Base-by-base conservation (phyloP, 148 eudicot species). In the Arbutus unedo region DNA sequence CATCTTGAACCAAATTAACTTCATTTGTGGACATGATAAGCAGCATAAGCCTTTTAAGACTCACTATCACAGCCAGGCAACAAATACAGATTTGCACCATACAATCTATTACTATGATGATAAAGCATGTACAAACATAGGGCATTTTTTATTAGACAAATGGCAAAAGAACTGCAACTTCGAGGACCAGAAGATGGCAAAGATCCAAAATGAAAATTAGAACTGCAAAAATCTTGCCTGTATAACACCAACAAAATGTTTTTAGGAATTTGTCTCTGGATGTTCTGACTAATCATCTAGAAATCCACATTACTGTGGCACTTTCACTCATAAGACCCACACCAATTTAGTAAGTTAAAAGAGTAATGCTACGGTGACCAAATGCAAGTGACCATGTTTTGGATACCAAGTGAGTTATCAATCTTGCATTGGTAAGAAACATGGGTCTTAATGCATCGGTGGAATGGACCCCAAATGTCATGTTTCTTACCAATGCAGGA, bases 21-120 rank as follows among this genome's bases (percentile, higher is more conserved):
- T 4, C 14, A 8, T 23, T 64, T 10, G 38, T 31, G 38, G 38
- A 9, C 14, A 64, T 64, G 1, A 64, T 23, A 23, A 4, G 71
- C 71, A 66, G 71, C 71, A 66, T 64, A 64, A 64, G 70, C 70
- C 45, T 55, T 23, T 41, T 41, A 77, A 31, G 48, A 31, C 41
- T 76, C 38, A 5, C 47, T 75, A 76, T 15, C n/a, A 51, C 44
- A 51, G 11, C 43, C 3, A 60, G n/a, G 31, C 67, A 73, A 25
- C 45, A 71, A 5, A 71, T 44, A 47, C 49, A 16, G 1, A 70
- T 73, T 47, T 72, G 14, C 43, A 66, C 43, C 71, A 25, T 25
- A 25, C 43, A 11, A 66, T 9, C 71, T 9, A 25, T 31, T 66
- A 66, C 11, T 25, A 25, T 25, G 43, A 66, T 66, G 71, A 10